Evolutionary conservation across 352 stramenopile species (phyloP), one percentile per base, ranked within the genome.

Genomic region (Pythium rhizo-oryzae): DNA sequence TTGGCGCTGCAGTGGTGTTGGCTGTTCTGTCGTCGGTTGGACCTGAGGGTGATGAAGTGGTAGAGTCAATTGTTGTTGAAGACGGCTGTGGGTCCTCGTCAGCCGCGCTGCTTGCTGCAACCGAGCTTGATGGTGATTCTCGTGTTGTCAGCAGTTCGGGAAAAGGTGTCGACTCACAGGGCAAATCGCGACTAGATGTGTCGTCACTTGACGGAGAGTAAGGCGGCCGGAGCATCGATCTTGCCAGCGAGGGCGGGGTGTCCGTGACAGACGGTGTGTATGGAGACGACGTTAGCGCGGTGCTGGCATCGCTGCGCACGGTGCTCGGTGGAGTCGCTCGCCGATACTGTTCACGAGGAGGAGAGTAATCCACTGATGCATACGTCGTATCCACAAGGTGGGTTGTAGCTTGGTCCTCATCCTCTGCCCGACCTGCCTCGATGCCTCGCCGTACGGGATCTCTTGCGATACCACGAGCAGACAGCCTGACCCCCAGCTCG

Each of bases 231-330:
- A 13, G 41, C 3, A 46, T 23, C 0, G 59, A 67, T 21, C 56
- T 64, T 13, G n/a, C n/a, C 12, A 24, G 46, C 15, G 62, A 71
- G 1, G 44, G 25, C 0, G 69, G 62, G 3, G 62, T 65, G 39
- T 75, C 62, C 1, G 47, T 65, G 15, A 65, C 15, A 3, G 69
- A 72, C 6, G 44, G 24, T 4, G 55, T 44, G 30, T 62, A 65
- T 1, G 58, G 24, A n/a, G 62, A 51, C 18, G 69, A 75, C 21
- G 30, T 57, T 8, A 71, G n/a, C 8, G 50, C 28, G 8, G 58
- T 68, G 33, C 33, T 71, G 13, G 58, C 58, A 21, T 68, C 58
- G 33, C 69, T 71, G 35, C 51, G 35, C 4, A 62, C 41, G 0
- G 61, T 60, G 24, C 50, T 61, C 30, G 55, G 39, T 24, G 68